Conservation (phyloP, 83 land plant genomes). For the Picea mariana region DNA sequence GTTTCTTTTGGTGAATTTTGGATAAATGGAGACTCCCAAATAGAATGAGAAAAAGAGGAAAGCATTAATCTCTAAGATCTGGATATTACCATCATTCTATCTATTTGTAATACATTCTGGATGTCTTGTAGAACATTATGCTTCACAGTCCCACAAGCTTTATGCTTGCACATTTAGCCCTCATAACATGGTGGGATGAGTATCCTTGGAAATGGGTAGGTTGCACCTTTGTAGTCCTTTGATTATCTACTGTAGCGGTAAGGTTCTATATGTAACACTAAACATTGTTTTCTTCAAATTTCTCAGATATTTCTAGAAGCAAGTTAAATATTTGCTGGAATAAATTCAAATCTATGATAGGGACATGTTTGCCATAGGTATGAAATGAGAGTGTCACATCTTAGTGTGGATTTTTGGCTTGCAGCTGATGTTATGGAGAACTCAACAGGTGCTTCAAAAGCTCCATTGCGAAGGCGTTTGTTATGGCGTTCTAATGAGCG, state of each 20-base stretch:
- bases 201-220: neutral
- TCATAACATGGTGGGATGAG: neutral
- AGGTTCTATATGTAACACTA: neutral
- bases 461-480: slow-evolving; percentile 36
- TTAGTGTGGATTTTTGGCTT: slow-evolving; percentile 14
- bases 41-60: neutral
- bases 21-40: no score
- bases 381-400: neutral
- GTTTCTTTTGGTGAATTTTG: neutral
- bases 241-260: neutral
- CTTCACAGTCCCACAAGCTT: neutral
- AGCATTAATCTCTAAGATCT: neutral
- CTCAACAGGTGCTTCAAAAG: slow-evolving; percentile 26
- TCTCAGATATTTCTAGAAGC: neutral
- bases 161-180: neutral
- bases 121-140: neutral
- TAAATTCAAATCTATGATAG: neutral
- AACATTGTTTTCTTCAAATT: neutral
- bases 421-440: slow-evolving; percentile 21
- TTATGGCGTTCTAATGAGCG: slow-evolving; percentile 41
- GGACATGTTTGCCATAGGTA: neutral
- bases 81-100: neutral
- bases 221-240: neutral
- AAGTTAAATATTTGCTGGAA: neutral
- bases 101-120: neutral